phyloP scores from a whole-genome alignment of 2,329 filamentous ascomycete species.

The Aspergillus arachidicola region DNA sequence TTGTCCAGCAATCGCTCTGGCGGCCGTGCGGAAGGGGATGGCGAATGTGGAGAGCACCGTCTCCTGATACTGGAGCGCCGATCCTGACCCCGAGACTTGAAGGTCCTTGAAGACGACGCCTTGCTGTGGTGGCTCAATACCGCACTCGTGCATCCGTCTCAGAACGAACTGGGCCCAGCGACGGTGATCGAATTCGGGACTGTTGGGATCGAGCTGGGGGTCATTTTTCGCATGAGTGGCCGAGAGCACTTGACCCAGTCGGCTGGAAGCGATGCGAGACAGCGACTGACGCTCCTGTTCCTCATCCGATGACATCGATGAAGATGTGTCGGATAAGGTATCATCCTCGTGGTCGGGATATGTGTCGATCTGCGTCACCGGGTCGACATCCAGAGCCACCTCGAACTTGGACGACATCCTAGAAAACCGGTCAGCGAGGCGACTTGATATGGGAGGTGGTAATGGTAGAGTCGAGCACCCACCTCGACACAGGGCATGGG shows the following conservation, averaged over 20 bases:
- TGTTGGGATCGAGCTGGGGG: slow-evolving; percentile 26
- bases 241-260: slow-evolving; percentile 24
- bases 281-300: background rate
- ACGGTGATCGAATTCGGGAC: slow-evolving; percentile 27
- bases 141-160: slow-evolving; percentile 23
- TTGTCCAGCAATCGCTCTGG: slow-evolving; percentile 28
- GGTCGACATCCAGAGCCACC: background rate
- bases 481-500: background rate
- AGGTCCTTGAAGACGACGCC: slow-evolving; percentile 30
- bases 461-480: background rate
- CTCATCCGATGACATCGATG: background rate
- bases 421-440: background rate
- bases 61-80: slow-evolving; percentile 27
- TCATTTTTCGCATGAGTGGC: slow-evolving; percentile 17
- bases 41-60: slow-evolving; percentile 26
- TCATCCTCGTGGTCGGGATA: background rate
- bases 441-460: background rate
- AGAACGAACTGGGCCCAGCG: slow-evolving; percentile 28
- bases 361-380: background rate
- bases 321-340: background rate
- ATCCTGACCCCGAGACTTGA: slow-evolving; percentile 28
- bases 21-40: slow-evolving; percentile 36
- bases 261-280: slow-evolving; percentile 27
- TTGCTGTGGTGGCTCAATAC: slow-evolving; percentile 23
- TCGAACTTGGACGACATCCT: background rate